Evolutionary conservation across 257 asterid genomes (phyloP).

Genomic region (Solanum sejunctum): DNA sequence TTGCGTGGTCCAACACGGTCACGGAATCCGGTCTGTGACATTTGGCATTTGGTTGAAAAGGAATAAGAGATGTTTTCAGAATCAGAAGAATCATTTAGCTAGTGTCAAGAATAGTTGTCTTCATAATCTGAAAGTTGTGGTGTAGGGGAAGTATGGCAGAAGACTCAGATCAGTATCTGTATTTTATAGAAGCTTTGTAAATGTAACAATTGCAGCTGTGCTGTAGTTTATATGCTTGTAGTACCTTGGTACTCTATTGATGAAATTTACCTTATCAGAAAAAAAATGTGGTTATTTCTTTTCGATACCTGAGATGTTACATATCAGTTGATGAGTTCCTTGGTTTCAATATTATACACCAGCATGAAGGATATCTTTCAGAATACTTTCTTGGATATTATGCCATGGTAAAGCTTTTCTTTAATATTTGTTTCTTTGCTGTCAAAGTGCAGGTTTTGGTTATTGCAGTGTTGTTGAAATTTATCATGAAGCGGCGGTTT

Average conservation of each 20-base stretch:
- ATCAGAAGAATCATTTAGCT: background rate
- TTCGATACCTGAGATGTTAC: background rate
- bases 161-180: background rate
- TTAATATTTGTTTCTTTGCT: background rate
- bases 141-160: background rate
- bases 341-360: background rate
- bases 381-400: background rate
- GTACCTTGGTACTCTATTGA: background rate
- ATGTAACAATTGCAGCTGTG: background rate
- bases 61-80: background rate
- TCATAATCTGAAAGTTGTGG: background rate
- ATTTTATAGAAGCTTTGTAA: background rate
- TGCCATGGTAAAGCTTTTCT: background rate
- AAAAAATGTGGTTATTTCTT: background rate
- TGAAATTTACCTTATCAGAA: background rate
- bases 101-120: background rate
- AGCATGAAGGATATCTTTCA: background rate
- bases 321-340: background rate
- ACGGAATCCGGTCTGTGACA: too few species aligned
- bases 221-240: background rate
- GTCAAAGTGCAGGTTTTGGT: slow-evolving; percentile 71
- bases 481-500: slow-evolving; percentile 83
- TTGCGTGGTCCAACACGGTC: too few species aligned
- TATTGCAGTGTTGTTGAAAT: slow-evolving; percentile 79
- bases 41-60: background rate